Percentiles rank a stretch among this genome's conserved stretches.
Evolutionary conservation across 2,329 filamentous ascomycete genomes (phyloP).

Genomic region (Aschersonia sp.): DNA sequence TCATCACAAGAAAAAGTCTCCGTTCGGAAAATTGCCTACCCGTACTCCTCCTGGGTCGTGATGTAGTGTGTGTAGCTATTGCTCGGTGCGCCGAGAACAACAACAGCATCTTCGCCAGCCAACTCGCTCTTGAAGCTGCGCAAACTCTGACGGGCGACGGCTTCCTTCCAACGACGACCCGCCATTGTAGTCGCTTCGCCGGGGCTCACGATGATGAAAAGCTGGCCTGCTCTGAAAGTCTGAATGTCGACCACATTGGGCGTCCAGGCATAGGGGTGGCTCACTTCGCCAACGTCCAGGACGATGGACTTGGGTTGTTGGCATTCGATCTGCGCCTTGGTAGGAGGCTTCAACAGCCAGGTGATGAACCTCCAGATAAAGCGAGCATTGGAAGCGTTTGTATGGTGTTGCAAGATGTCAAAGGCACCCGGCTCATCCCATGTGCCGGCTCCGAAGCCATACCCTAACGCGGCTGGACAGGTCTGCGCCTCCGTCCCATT

Average conservation of each 20-base stretch:
- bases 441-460: constrained; percentile 81
- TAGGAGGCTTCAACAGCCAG: constrained; percentile 54
- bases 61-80: constrained; percentile 82
- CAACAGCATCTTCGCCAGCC: constrained; percentile 38
- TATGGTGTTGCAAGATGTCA: constrained; percentile 77
- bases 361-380: constrained; percentile 68
- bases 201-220: constrained; percentile 73
- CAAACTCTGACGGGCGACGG: constrained; percentile 40
- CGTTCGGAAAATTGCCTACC: constrained; percentile 10
- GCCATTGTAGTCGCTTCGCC: constrained; percentile 89
- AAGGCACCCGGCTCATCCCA: constrained; percentile 79
- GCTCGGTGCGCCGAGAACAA: constrained; percentile 73
- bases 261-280: constrained; percentile 65
- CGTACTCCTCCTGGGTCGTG: constrained; percentile 52
- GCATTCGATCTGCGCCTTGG: constrained; percentile 54
- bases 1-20: neutral
- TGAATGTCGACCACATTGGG: constrained; percentile 87
- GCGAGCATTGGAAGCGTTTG: constrained; percentile 52
- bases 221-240: constrained; percentile 65
- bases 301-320: constrained; percentile 74
- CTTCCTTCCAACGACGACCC: constrained; percentile 70
- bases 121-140: constrained; percentile 25
- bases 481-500: constrained; percentile 60
- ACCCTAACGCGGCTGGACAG: constrained; percentile 75
- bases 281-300: constrained; percentile 70